These are phyloP conservation scores for Lenzites betulinus DNA, from an alignment of 768 basidiomycete genomes.

Conservation along the genomic window DNA sequence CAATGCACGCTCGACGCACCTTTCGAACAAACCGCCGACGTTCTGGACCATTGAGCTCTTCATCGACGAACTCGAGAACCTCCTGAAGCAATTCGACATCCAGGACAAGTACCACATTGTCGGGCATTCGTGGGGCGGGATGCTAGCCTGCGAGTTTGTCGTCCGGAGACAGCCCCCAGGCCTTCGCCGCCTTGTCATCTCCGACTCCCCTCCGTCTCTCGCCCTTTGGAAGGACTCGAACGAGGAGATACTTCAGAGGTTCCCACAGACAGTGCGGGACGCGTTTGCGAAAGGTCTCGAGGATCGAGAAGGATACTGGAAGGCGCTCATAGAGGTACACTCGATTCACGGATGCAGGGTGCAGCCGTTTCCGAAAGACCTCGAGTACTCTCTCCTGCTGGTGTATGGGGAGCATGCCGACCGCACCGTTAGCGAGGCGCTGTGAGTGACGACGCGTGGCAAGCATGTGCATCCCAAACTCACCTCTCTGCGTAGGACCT, in stretches of 20 bases:
- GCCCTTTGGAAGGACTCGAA: conserved; percentile 42
- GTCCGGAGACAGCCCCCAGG: conserved; percentile 43
- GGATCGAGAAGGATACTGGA: conserved; percentile 42
- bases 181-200: conserved; percentile 43
- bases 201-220: conserved; percentile 48
- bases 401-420: conserved; percentile 38
- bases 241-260: conserved; percentile 39
- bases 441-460: conserved; percentile 11
- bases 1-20: conserved; percentile 46
- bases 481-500: conserved; percentile 9
- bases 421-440: conserved; percentile 42
- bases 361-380: conserved; percentile 44
- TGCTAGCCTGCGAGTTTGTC: conserved; percentile 46
- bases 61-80: conserved; percentile 53
- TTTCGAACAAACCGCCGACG: conserved; percentile 33
- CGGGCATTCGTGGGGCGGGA: conserved; percentile 64
- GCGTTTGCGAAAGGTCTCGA: conserved; percentile 46
- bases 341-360: conserved; percentile 44
- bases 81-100: conserved; percentile 46
- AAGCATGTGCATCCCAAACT: neutral
- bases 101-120: conserved; percentile 43
- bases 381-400: conserved; percentile 35
- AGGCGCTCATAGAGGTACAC: conserved; percentile 44
- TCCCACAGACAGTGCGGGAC: conserved; percentile 43
- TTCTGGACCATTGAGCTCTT: conserved; percentile 56